Evolutionary conservation across 805 yeast species (phyloP).

Genomic region (Kazachstania viticola): DNA sequence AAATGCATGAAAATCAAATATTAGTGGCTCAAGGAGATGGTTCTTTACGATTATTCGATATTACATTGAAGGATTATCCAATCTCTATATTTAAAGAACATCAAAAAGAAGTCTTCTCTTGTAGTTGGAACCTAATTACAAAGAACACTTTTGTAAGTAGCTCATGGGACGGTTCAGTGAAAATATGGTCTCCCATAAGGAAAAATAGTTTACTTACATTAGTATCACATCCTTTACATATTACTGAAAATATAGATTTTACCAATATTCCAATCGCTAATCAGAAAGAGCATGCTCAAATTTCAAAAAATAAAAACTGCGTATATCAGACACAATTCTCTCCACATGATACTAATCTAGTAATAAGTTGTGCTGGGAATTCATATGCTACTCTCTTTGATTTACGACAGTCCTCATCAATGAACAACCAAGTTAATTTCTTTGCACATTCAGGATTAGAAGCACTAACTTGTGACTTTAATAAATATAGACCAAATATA

Average conservation of each 20-base stretch:
- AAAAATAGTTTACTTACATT: conserved; percentile 47
- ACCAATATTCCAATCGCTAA: conserved; percentile 25
- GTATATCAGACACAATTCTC: conserved; percentile 73
- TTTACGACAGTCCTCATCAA: conserved; percentile 51
- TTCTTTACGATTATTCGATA: conserved; percentile 69
- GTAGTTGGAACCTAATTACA: conserved; percentile 63
- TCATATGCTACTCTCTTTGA: conserved; percentile 79
- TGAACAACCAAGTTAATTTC: conserved; percentile 35
- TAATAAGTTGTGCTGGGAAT: conserved; percentile 61
- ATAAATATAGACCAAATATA: conserved; percentile 70
- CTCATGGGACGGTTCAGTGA: conserved; percentile 88
- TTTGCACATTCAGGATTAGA: conserved; percentile 76
- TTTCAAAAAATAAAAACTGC: conserved; percentile 39
- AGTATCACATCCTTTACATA: conserved; percentile 24
- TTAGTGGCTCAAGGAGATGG: conserved; percentile 87
- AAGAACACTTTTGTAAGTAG: conserved; percentile 61
- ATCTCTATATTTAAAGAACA: conserved; percentile 71
- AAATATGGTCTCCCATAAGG: conserved; percentile 63
- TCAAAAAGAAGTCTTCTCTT: conserved; percentile 57
- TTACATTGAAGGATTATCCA: conserved; percentile 54
- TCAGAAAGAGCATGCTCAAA: conserved; percentile 15
- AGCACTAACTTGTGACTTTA: conserved; percentile 74
- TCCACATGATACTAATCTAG: conserved; percentile 66
- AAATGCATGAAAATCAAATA: conserved; percentile 76
- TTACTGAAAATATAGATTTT: conserved; percentile 10